Evolutionary conservation across 2,329 filamentous ascomycete species (phyloP), one percentile per base, ranked within the genome.

Genomic region (Berkeleyomyces rouxiae): DNA sequence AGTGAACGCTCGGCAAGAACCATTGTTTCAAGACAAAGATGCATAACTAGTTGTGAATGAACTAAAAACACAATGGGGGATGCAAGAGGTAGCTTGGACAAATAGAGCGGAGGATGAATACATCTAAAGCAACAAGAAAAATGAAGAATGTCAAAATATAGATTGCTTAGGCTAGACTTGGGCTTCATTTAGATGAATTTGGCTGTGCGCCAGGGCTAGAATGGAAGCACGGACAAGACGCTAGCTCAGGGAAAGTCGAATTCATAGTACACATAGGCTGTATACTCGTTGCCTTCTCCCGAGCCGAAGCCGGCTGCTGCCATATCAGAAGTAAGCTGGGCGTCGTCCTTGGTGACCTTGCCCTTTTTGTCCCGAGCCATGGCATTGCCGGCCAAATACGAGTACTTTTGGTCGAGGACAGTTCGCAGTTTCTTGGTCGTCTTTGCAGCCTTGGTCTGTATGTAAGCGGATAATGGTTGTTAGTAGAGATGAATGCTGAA

Each of bases 191-290:
- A 23, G 23, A 23, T 23, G 23, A 23, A 23, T 2, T 23, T 23
- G 23, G 23, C 23, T 23, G 23, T 23, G 23, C 23, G 23, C 23
- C 23, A 23, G 23, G 23, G 23, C 23, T 23, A 23, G 23, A 23
- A 23, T 23, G 23, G 23, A 23, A 23, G 23, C 23, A 23, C 23
- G 23, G 23, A 23, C 23, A 23, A 23, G 23, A 23, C 6, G 39
- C 31, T 44, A 31, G 11, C 46, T 58, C 67, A 78, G 40, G 79
- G 78, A 63, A 97, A 84, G 71, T 93, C 88, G 71, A 97, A 88
- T 72, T 96, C 89, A 75, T 97, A 99, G 78, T 91, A 96, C 71
- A 97, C 93, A 74, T 95, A 99, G 47, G 93, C 87, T 65, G 90
- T 93, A 77, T 97, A 99, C 72, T 96, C 90, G 68, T 82, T 79